phyloP scores from a whole-genome alignment of 2,329 filamentous ascomycete genomes.

The Coleophoma crateriformis region DNA sequence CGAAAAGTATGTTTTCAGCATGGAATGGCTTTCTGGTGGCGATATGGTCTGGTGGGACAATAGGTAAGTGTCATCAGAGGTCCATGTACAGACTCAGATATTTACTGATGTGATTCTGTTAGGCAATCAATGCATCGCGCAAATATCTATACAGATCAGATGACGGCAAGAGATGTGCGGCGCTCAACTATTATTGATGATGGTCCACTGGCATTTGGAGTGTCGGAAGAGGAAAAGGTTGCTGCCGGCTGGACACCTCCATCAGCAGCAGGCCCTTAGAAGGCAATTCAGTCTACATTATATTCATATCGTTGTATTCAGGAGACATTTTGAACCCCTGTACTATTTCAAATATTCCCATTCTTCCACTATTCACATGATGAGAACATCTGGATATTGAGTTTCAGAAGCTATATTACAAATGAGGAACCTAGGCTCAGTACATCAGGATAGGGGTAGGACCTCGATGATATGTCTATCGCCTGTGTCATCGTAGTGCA shows the following conservation, averaged over 20 bases:
- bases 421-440: too few relatives aligned
- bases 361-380: too few relatives aligned
- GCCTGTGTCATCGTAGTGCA: too few relatives aligned
- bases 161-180: slow-evolving; percentile 22
- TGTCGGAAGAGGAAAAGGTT: slow-evolving; percentile 29
- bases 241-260: background rate
- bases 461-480: too few relatives aligned
- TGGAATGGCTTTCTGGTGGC: slow-evolving; percentile 19
- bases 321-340: too few relatives aligned
- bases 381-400: too few relatives aligned
- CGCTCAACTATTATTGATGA: slow-evolving; percentile 23
- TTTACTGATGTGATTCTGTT: background rate
- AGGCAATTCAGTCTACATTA: too few relatives aligned
- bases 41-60: slow-evolving; percentile 27
- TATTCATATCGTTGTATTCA: too few relatives aligned
- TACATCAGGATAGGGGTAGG: too few relatives aligned
- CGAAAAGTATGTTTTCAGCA: slow-evolving; percentile 20
- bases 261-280: too few relatives aligned
- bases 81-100: background rate
- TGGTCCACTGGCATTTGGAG: slow-evolving; percentile 15
- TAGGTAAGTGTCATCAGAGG: slow-evolving; percentile 10
- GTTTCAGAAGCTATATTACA: too few relatives aligned
- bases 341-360: too few relatives aligned
- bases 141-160: slow-evolving; percentile 18
- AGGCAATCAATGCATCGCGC: slow-evolving; percentile 21